Evolutionary conservation across 1,284 basidiomycete genomes (phyloP).

Genomic region (Irpex sp.): DNA sequence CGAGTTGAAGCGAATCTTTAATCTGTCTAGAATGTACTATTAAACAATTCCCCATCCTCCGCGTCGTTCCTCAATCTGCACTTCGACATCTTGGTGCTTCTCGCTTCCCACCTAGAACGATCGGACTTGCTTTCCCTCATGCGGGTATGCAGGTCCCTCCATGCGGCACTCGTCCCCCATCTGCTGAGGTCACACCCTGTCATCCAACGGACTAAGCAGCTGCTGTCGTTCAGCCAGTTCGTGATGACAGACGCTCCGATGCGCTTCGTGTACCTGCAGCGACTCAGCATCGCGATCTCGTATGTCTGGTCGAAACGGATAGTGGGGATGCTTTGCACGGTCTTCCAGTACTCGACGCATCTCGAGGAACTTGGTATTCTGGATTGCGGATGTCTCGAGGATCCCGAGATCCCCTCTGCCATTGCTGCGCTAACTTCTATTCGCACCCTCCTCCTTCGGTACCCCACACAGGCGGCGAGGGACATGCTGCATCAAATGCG

Average conservation of each 20-base stretch:
- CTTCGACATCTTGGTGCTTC: constrained; percentile 3
- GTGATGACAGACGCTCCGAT: neutral
- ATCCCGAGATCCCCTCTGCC: neutral
- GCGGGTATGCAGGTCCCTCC: neutral
- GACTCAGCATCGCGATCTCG: neutral
- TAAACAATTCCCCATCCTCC: neutral
- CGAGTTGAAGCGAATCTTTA: neutral
- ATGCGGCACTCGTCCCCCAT: neutral
- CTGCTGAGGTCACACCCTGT: neutral
- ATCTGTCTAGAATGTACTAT: neutral
- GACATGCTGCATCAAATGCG: neutral
- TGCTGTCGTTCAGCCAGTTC: neutral
- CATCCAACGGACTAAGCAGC: neutral
- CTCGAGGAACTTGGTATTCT: neutral
- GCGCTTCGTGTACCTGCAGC: neutral
- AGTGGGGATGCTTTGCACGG: neutral
- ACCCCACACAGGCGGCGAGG: neutral
- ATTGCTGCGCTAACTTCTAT: neutral
- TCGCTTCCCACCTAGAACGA: neutral
- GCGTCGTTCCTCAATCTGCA: neutral
- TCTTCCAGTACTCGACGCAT: neutral
- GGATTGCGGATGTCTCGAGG: neutral
- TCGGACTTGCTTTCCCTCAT: neutral
- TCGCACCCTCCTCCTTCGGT: neutral
- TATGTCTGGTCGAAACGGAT: neutral